Evolutionary conservation across 2,329 filamentous ascomycete genomes (phyloP).

Genomic region (Thielaviopsis musarum): DNA sequence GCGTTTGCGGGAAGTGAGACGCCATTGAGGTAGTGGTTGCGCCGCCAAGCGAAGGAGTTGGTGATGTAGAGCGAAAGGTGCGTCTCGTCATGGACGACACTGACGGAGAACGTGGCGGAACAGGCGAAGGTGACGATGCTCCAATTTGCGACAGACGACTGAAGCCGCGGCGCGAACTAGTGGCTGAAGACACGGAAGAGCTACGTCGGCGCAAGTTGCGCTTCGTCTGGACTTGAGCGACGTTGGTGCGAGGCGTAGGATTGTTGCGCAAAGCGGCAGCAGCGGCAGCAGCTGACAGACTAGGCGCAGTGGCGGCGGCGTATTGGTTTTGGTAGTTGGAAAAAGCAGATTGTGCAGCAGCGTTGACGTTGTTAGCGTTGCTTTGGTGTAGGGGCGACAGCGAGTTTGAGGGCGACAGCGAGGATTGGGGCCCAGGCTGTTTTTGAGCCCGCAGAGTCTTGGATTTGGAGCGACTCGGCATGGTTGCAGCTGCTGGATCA

Average conservation of each 20-base stretch:
- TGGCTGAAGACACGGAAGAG: conserved; percentile 53
- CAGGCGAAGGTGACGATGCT: conserved; percentile 29
- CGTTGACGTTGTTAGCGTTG: conserved; percentile 51
- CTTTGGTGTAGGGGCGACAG: conserved; percentile 26
- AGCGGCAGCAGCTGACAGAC: conserved; percentile 70
- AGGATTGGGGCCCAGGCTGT: conserved; percentile 14
- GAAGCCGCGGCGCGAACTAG: conserved; percentile 20
- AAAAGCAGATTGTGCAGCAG: conserved; percentile 63
- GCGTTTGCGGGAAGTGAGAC: not conserved
- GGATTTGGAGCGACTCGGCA: conserved; percentile 34
- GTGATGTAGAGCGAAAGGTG: conserved; percentile 69
- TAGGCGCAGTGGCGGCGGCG: conserved; percentile 30
- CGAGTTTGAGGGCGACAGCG: conserved; percentile 14
- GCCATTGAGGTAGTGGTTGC: conserved; percentile 26
- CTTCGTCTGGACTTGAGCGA: conserved; percentile 75
- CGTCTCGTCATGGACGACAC: conserved; percentile 74
- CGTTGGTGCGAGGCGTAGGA: conserved; percentile 60
- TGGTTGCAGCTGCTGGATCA: conserved; percentile 20
- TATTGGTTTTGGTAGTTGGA: conserved; percentile 49
- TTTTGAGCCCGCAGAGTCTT: conserved; percentile 21
- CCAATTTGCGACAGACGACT: conserved; percentile 1
- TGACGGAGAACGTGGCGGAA: conserved; percentile 50
- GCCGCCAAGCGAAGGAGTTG: conserved; percentile 27
- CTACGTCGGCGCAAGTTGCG: conserved; percentile 54
- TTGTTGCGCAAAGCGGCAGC: conserved; percentile 68